These are phyloP conservation scores for Pseudocercospora musae DNA, from an alignment of 2,329 filamentous ascomycete genomes.

Conservation along the genomic window DNA sequence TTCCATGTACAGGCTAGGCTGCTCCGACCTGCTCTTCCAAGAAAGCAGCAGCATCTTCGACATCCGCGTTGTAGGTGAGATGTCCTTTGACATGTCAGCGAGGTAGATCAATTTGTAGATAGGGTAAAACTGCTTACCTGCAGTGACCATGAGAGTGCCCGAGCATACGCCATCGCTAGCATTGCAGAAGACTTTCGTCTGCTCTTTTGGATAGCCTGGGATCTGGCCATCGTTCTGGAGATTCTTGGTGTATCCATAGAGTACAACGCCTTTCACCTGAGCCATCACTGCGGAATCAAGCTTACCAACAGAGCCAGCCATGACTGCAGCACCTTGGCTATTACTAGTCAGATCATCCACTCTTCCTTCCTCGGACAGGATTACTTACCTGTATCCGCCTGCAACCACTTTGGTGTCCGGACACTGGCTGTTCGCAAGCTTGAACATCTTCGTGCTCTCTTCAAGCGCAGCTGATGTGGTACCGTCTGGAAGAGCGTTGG, in stretches of 20 bases:
- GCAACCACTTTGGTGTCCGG: slow-evolving; percentile 29
- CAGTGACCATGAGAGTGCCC: slow-evolving; percentile 35
- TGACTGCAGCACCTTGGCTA: slow-evolving; percentile 41
- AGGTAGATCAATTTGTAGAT: neutral
- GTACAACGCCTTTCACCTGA: slow-evolving; percentile 38
- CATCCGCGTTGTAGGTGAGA: slow-evolving; percentile 30
- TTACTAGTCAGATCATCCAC: slow-evolving; percentile 2
- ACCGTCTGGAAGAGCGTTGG: slow-evolving; percentile 25
- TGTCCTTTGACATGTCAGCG: slow-evolving; percentile 19
- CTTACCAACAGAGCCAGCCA: slow-evolving; percentile 35
- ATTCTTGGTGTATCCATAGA: slow-evolving; percentile 43
- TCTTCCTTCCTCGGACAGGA: neutral
- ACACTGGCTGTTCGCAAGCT: slow-evolving; percentile 27
- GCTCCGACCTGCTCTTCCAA: slow-evolving; percentile 1
- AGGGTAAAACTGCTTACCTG: slow-evolving; percentile 9
- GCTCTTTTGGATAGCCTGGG: slow-evolving; percentile 32
- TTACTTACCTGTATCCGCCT: slow-evolving; percentile 27
- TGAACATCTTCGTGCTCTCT: slow-evolving; percentile 26
- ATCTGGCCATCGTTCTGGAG: slow-evolving; percentile 38
- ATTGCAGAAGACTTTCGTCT: slow-evolving; percentile 38
- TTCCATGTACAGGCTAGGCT: neutral
- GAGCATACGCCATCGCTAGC: slow-evolving; percentile 35
- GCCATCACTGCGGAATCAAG: slow-evolving; percentile 29
- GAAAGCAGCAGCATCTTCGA: slow-evolving; percentile 16
- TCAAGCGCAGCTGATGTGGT: slow-evolving; percentile 23